A percentile compares a stretch with the other conserved stretches of the same genome.
phyloP scores from a whole-genome alignment of 1,284 basidiomycete genomes.

The Cutaneotrichosporon sp. region DNA sequence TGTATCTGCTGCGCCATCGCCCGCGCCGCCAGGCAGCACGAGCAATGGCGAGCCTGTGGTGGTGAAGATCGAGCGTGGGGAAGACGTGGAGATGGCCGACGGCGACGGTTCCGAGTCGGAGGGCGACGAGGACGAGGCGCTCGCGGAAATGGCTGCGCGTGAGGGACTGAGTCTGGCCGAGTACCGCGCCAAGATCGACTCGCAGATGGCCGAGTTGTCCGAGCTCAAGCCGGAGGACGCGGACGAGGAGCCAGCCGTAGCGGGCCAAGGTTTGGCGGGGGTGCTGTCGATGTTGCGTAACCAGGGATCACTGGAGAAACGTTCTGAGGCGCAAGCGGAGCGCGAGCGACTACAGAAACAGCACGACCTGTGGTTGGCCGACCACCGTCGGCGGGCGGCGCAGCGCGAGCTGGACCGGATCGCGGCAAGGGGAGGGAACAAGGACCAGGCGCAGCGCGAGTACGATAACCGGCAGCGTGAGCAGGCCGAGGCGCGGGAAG shows the following conservation, averaged over 20 bases:
- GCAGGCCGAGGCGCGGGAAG: slow-evolving; percentile 78
- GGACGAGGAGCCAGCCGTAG: slow-evolving; percentile 57
- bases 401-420: slow-evolving; percentile 74
- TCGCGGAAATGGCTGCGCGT: slow-evolving; percentile 47
- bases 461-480: slow-evolving; percentile 89
- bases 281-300: slow-evolving; percentile 83
- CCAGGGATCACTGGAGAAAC: slow-evolving; percentile 76
- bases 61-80: slow-evolving; percentile 49
- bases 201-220: slow-evolving; percentile 50
- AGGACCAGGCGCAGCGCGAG: slow-evolving; percentile 89
- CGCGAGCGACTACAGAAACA: slow-evolving; percentile 62
- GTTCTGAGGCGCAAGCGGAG: slow-evolving; percentile 62
- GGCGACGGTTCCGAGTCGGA: slow-evolving; percentile 66
- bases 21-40: slow-evolving; percentile 26
- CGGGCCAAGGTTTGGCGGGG: slow-evolving; percentile 75
- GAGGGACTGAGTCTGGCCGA: slow-evolving; percentile 46
- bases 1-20: slow-evolving; percentile 22
- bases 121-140: slow-evolving; percentile 65
- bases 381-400: slow-evolving; percentile 68
- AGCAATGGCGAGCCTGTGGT: slow-evolving; percentile 8
- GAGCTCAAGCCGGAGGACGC: slow-evolving; percentile 69
- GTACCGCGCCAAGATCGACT: slow-evolving; percentile 46
- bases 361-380: slow-evolving; percentile 84
- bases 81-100: slow-evolving; percentile 56
- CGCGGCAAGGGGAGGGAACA: slow-evolving; percentile 69